A percentile compares a stretch with the other conserved stretches of the same genome.
These are phyloP conservation scores for Mycena galericulata DNA, from an alignment of 768 basidiomycete genomes.

Conservation along the genomic window DNA sequence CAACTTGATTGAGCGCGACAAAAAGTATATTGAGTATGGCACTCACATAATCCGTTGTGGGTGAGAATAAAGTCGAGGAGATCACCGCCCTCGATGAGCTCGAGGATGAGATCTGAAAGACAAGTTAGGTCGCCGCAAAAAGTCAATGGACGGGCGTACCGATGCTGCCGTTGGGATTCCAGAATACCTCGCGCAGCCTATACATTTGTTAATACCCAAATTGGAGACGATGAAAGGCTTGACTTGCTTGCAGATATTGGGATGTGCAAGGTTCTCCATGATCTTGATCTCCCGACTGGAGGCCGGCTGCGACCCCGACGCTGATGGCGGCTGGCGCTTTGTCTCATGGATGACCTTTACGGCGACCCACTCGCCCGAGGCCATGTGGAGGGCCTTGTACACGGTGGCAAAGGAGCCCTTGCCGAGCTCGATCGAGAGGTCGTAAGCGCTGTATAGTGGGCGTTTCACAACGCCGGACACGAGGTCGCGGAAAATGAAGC, in stretches of 20 bases:
- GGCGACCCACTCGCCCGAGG: slow-evolving; percentile 81
- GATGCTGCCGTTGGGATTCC: slow-evolving; percentile 69
- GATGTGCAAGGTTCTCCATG: slow-evolving; percentile 80
- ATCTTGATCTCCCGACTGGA: slow-evolving; percentile 65
- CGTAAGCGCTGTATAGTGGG: slow-evolving; percentile 75
- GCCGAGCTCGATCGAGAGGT: slow-evolving; percentile 79
- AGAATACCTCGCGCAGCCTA: slow-evolving; percentile 78
- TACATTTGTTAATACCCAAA: too few species aligned
- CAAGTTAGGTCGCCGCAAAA: slow-evolving; percentile 18
- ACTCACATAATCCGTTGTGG: slow-evolving; percentile 70
- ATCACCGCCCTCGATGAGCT: slow-evolving; percentile 90
- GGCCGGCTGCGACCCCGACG: too few species aligned
- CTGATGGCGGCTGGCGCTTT: too few species aligned
- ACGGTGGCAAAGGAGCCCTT: slow-evolving; percentile 95
- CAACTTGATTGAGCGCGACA: background rate
- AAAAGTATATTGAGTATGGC: too few species aligned
- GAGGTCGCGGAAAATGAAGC: slow-evolving; percentile 81
- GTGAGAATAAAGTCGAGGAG: slow-evolving; percentile 83
- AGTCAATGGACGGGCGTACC: slow-evolving; percentile 57
- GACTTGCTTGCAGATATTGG: slow-evolving; percentile 73
- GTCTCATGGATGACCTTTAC: slow-evolving; percentile 85
- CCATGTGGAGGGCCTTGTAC: slow-evolving; percentile 79
- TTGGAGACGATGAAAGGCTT: slow-evolving; percentile 19
- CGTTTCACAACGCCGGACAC: slow-evolving; percentile 61
- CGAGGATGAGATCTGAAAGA: slow-evolving; percentile 78